Base-by-base conservation (phyloP, 1,139 yeast species). In the Geotrichum phurueaensis region DNA sequence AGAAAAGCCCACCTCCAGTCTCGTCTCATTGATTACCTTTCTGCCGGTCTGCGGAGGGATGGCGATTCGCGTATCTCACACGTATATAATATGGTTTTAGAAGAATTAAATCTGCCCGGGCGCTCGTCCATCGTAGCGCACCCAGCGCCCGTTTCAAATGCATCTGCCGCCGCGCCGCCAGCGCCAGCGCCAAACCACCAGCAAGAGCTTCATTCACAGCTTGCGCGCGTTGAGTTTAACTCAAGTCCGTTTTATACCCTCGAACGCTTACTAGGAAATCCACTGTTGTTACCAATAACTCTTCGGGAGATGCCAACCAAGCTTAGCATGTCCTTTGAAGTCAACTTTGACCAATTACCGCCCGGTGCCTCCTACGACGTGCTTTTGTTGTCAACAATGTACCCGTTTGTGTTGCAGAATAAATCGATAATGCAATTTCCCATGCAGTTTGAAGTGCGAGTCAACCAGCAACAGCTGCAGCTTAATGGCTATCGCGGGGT, bases 401-500 rank as follows among this genome's bases (percentile, higher is more conserved):
- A 36, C 18, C 43, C 43, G 18, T 36, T 36, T 6, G 18, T 36
- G 18, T 36, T n/a, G 18, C 43, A 36, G 6, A n/a, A 65, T 25
- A 33, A 58, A 27, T 57, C 66, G n/a, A 54, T 64, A 6, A 55
- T 71, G 31, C 65, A 68, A 57, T 69, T 65, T 58, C 74, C 74
- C 2, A 62, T 60, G 27, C 65, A 65, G 27, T 39, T 66, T 15
- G 71, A 70, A 54, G 57, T 70, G 23, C 60, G 65, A 23, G 66
- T 66, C 53, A 66, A 72, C 61, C 62, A 62, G 18, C 59, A 62
- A 31, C 65, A 58, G 3, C 60, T 74, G 15, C 65, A 63, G 15
- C 70, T 68, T 1, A 70, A 70, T 54, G 62, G 69, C 58, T 36
- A 15, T 36, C 71, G 76, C 4, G 80, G 80, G 3, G 64, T 77